phyloP scores from a whole-genome alignment of 1,284 basidiomycete species.

The Melampsora abietis-canadensis region DNA sequence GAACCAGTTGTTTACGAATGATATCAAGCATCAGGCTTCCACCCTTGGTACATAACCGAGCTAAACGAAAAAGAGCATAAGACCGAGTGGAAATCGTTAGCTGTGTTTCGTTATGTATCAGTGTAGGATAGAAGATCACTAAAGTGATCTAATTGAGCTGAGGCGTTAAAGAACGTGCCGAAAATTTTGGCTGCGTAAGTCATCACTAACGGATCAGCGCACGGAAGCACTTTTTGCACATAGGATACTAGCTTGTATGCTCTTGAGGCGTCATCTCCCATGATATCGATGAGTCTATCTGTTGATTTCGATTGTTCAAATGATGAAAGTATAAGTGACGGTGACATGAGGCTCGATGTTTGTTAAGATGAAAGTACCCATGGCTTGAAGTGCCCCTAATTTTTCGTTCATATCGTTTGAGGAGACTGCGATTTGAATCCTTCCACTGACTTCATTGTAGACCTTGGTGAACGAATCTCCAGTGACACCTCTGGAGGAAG shows the following conservation, averaged over 20 bases:
- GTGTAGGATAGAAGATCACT: too few relatives aligned
- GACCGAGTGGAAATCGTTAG: background rate
- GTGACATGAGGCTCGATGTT: background rate
- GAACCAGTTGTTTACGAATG: conserved; percentile 52
- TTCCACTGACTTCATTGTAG: conserved; percentile 43
- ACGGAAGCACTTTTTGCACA: conserved; percentile 51
- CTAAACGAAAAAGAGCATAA: conserved; percentile 38
- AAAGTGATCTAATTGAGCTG: too few relatives aligned
- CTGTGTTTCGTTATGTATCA: too few relatives aligned
- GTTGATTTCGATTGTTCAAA: background rate
- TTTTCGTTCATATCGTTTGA: conserved; percentile 44
- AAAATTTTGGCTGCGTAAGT: conserved; percentile 52
- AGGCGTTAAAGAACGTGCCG: conserved; percentile 42
- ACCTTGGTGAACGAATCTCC: conserved; percentile 44
- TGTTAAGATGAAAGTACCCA: conserved; percentile 9
- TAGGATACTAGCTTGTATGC: conserved; percentile 50
- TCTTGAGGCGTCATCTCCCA: conserved; percentile 49
- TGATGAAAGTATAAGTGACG: background rate
- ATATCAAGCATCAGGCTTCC: conserved; percentile 50
- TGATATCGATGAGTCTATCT: conserved; percentile 43
- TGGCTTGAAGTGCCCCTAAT: conserved; percentile 43
- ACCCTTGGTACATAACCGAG: conserved; percentile 50
- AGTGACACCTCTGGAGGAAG: conserved; percentile 40
- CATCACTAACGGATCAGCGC: conserved; percentile 52
- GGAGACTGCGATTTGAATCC: conserved; percentile 38